A percentile compares a stretch with the other conserved stretches of the same genome.
Evolutionary conservation across 2,329 filamentous ascomycete species (phyloP).

Genomic region (Cladosporium sp.): DNA sequence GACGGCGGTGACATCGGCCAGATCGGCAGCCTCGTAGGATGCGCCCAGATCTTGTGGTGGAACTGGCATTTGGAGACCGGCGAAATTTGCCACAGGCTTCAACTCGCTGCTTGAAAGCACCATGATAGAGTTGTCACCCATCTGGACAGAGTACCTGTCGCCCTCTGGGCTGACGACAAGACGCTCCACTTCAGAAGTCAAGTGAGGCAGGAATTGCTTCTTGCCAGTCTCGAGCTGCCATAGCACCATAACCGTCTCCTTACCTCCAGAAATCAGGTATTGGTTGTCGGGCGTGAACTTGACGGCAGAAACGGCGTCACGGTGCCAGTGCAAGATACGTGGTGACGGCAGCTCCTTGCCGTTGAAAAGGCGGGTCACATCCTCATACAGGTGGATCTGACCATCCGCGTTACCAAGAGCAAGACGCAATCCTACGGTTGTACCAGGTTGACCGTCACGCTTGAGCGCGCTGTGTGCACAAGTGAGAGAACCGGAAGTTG

Average conservation of each 20-base stretch:
- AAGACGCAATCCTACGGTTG: constrained; percentile 50
- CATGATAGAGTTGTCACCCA: constrained; percentile 92
- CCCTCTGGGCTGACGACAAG: constrained; percentile 79
- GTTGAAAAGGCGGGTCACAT: constrained; percentile 31
- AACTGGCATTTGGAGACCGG: constrained; percentile 68
- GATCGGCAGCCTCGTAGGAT: constrained; percentile 13
- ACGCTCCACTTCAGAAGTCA: constrained; percentile 80
- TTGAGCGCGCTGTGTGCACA: constrained; percentile 58
- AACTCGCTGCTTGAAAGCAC: constrained; percentile 87
- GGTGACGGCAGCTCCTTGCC: constrained; percentile 44
- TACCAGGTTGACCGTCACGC: constrained; percentile 9
- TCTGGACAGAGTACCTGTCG: constrained; percentile 76
- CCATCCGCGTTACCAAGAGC: constrained; percentile 76
- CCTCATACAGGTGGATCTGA: constrained; percentile 74
- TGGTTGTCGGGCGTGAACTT: constrained; percentile 97
- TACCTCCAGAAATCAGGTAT: constrained; percentile 90
- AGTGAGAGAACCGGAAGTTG: constrained; percentile 62
- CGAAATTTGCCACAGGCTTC: constrained; percentile 78
- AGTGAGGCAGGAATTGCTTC: constrained; percentile 82
- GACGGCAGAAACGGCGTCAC: constrained; percentile 75
- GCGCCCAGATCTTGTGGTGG: constrained; percentile 37
- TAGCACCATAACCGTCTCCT: constrained; percentile 82
- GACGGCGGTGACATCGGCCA: constrained; percentile 34
- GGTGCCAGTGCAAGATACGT: constrained; percentile 86
- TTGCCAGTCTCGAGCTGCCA: constrained; percentile 91